Evolutionary conservation across 495 filamentous ascomycete species (phyloP), one percentile per base, ranked within the genome.

Genomic region (Lindgomyces ingoldianus): DNA sequence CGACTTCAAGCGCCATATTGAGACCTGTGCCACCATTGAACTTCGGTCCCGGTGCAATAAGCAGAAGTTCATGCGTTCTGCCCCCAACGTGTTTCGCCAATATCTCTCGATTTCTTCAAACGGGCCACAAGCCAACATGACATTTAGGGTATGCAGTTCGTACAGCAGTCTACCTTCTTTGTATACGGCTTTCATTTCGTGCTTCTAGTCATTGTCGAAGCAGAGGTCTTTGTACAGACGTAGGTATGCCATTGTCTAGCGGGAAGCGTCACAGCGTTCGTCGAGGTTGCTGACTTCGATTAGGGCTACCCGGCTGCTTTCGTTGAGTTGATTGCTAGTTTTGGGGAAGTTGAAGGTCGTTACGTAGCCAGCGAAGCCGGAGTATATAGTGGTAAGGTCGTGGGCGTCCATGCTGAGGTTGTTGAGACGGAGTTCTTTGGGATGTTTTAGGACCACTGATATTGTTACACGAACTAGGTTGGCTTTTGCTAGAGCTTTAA

Each of bases 221-320:
- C 55, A 56, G 21, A 71, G 49, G 44, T 71, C 60, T 36, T 71
- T 69, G 57, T 71, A 60, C 11, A 72, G 39, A 14, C 68, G 45
- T 24, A 73, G 57, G 42, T 73, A 73, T 1, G 71, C 71, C 71
- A 73, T 73, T 0, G 71, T 73, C 71, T 69, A 73, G 9, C 69
- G 56, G 0, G 64, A 68, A 12, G 69, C 69, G 18, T 62, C 65
- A 21, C 60, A 73, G 24, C 71, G 57, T 56, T 73, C 71, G 22
- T 57, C 65, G 12, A 61, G 46, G 45, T 70, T 71, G 48, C 71
- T 62, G 14, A 67, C 71, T 41, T 73, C 71, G 14, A 73, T 54
- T 8, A 73, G 49, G 8, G 71, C 71, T 4, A 73, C 71, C 8
- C 62, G 61, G 4, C 65, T 69, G 18, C 47, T 62, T 51, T 67